Conservation (phyloP, 345 rosid species). For the Carallia brachiata region DNA sequence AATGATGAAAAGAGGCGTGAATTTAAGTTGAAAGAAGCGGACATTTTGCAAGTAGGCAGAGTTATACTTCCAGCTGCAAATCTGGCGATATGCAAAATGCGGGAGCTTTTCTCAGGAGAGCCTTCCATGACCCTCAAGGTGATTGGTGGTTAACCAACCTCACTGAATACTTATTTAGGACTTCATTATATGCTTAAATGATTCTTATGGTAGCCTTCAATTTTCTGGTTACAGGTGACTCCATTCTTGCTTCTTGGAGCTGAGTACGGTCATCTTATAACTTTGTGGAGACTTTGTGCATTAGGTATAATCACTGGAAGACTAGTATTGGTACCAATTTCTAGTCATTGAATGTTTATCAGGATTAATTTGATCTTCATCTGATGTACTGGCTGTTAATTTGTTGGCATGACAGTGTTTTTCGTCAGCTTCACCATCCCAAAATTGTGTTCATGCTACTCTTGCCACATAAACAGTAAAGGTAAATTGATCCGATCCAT, state of each 20-base stretch:
- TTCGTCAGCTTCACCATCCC: slow-evolving; percentile 75
- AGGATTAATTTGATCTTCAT: background rate
- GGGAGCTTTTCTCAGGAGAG: slow-evolving; percentile 89
- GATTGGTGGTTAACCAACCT: slow-evolving; percentile 38
- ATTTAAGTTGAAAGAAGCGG: slow-evolving; percentile 65
- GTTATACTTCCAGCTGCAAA: slow-evolving; percentile 71
- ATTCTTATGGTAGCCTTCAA: slow-evolving; percentile 1
- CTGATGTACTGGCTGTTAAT: background rate
- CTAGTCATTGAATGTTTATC: background rate
- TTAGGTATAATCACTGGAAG: slow-evolving; percentile 45
- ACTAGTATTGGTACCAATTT: background rate
- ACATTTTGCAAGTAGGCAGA: slow-evolving; percentile 57
- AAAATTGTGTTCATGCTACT: slow-evolving; percentile 60
- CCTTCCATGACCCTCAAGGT: slow-evolving; percentile 93
- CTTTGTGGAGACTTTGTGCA: slow-evolving; percentile 72
- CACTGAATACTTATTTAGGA: background rate
- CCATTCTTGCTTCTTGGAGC: slow-evolving; percentile 87
- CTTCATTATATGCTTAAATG: slow-evolving; percentile 6
- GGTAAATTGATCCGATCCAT: slow-evolving; percentile 31
- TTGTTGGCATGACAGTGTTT: slow-evolving; percentile 55
- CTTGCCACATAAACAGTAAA: slow-evolving; percentile 52
- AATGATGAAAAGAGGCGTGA: slow-evolving; percentile 38
- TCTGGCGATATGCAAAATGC: slow-evolving; percentile 60
- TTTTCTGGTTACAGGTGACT: slow-evolving; percentile 54
- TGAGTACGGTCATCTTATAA: slow-evolving; percentile 76